Evolutionary conservation across 768 basidiomycete genomes (phyloP), one percentile per base, ranked within the genome.

Genomic region (Hericium coralloides): DNA sequence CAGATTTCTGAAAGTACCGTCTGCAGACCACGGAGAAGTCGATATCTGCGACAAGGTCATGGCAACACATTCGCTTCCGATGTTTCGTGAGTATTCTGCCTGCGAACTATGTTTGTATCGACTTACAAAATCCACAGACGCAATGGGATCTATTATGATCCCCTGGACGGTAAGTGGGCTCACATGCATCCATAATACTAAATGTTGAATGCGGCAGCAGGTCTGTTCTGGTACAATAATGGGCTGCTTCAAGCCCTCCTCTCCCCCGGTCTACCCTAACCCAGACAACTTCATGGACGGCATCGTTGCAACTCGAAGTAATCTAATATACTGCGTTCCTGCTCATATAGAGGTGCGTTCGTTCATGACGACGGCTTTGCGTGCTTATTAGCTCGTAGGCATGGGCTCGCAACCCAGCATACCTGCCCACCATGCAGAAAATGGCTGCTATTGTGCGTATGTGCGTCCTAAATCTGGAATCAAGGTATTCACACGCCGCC

Each of bases 321-420:
- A 56, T 1, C 31, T 60, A 17, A 17, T 62, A 0, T 36, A 59
- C 8, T 56, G 53, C 53, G 70, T 69, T 1, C 70, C 70, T 2
- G 50, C 63, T 5, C 62, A 68, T 38, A 22, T 71, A 8, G 68
- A 71, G 62, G 70, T 67, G 25, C 3, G 60, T 53, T 2, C 38
- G 4, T 17, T 0, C 31, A 8, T 3, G 41, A n/a, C 4, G 20
- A 6, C 20, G 22, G 9, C 15, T 1, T 14, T n/a, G 18, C 26
- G n/a, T 36, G 10, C 9, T 7, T 41, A 6, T 23, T 22, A n/a
- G 26, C n/a, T 18, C 10, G 5, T 14, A 68, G 67, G 59, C 56
- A 20, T 68, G 67, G 67, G 50, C 62, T 2, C 58, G 56, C 10
- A 38, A 60, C 10, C 59, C 63, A 0, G 50, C 49, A 4, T 57